These are phyloP conservation scores for Aureobasidium sp. DNA, from an alignment of 2,329 filamentous ascomycete genomes.

Conservation along the genomic window DNA sequence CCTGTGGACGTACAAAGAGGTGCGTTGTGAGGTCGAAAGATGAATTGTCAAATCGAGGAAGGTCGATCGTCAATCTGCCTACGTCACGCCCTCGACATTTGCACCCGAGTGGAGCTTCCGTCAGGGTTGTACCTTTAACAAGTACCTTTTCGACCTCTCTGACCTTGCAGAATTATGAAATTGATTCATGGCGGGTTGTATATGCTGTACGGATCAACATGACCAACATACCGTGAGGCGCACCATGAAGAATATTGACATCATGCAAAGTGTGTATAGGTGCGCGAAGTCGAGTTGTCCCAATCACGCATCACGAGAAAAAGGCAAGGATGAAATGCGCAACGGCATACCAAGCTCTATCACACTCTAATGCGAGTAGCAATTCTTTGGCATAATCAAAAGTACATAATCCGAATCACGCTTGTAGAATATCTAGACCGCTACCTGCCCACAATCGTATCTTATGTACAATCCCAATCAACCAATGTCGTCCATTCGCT, in stretches of 20 bases:
- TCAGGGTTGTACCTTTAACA: background rate
- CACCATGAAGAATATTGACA: too few relatives aligned
- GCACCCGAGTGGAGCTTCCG: background rate
- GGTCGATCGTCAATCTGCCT: background rate
- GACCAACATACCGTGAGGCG: too few relatives aligned
- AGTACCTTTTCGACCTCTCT: too few relatives aligned
- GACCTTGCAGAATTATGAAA: background rate
- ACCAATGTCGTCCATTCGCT: background rate
- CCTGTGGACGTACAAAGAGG: background rate
- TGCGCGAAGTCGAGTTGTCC: too few relatives aligned
- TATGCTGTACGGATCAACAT: too few relatives aligned
- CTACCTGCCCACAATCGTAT: background rate
- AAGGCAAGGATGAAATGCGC: too few relatives aligned
- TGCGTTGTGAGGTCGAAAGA: background rate
- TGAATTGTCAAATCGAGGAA: background rate
- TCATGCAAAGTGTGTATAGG: too few relatives aligned
- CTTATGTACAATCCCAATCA: background rate
- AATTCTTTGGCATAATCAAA: background rate
- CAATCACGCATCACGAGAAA: too few relatives aligned
- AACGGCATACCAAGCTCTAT: too few relatives aligned
- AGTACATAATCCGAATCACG: background rate
- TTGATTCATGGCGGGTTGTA: too few relatives aligned
- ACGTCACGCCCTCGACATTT: background rate
- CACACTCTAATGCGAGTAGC: too few relatives aligned
- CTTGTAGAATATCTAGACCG: background rate